Percentiles rank a stretch among this genome's conserved stretches.
Evolutionary conservation across 1,139 yeast species (phyloP).

Genomic region (Kazachstania sp.): DNA sequence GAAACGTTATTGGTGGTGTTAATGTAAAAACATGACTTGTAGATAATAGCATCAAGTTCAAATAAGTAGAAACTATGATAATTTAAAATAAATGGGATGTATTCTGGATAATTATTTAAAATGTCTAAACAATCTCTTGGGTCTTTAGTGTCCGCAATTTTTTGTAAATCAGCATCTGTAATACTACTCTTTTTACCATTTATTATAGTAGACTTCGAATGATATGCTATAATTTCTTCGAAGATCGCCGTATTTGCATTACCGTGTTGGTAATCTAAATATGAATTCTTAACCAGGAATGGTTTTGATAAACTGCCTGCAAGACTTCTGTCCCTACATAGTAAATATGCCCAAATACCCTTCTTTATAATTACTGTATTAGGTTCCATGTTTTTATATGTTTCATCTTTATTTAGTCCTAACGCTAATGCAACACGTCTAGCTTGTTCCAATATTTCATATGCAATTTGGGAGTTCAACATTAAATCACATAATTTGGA

Average conservation of each 20-base stretch:
- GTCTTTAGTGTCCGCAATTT: neutral
- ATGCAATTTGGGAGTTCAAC: constrained; percentile 11
- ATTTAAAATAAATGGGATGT: constrained; percentile 7
- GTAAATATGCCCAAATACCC: constrained; percentile 11
- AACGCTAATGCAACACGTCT: constrained; percentile 9
- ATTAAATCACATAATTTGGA: constrained; percentile 7
- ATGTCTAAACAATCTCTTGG: constrained; percentile 7
- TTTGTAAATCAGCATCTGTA: neutral
- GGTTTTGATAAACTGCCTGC: constrained; percentile 4
- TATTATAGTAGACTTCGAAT: neutral
- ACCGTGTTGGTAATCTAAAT: constrained; percentile 6
- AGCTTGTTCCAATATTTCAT: constrained; percentile 11
- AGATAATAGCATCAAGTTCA: constrained; percentile 7
- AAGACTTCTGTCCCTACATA: constrained; percentile 8
- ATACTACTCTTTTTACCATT: constrained; percentile 1
- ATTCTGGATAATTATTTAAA: constrained; percentile 5
- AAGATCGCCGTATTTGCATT: constrained; percentile 5
- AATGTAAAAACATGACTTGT: constrained; percentile 7
- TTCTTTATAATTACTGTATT: constrained; percentile 5
- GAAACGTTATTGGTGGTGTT: constrained; percentile 7
- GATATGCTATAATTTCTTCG: neutral
- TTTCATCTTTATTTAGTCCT: constrained; percentile 9
- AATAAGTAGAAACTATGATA: constrained; percentile 9
- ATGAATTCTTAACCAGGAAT: constrained; percentile 8
- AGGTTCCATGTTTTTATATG: constrained; percentile 8